These are phyloP conservation scores for carrot (Daucus carota) DNA, from an alignment of 129 eudicot genomes.

Conservation along the genomic window DH1_v3.0 NC_030383.2:64361501-64362000, in stretches of 20 bases:
- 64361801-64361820: constrained; percentile 44
- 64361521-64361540: not conserved
- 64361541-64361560: no score
- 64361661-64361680: not conserved
- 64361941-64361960: no score
- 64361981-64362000: no score
- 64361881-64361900: no score
- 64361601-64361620: not conserved
- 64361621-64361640: not conserved
- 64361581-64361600: not conserved
- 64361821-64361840: constrained; percentile 93
- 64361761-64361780: not conserved
- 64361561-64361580: not conserved
- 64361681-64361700: not conserved
- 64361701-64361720: not conserved
- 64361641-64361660: not conserved
- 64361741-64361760: not conserved
- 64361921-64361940: no score
- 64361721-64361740: not conserved
- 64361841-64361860: constrained; percentile 79
- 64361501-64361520: not conserved
- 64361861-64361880: constrained; percentile 95
- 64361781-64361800: constrained; percentile 49
- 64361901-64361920: no score
- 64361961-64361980: no score